Conservation (phyloP, 2,329 filamentous ascomycete genomes). For the Rachicladosporium sp. region DNA sequence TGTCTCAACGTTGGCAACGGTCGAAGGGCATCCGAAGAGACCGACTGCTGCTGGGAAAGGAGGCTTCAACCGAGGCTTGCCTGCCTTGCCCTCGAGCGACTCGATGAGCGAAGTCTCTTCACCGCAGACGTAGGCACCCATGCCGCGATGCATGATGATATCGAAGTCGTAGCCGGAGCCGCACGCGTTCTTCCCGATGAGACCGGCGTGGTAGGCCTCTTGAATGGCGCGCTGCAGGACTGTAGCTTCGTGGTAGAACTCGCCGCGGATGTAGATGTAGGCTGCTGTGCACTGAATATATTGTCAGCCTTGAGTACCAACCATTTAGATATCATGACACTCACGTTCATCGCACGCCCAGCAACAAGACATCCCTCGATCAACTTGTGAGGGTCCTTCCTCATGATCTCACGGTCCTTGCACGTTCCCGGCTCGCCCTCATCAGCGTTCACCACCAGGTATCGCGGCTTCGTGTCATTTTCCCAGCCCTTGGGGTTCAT, state of each 20-base stretch:
- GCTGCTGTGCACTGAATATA: slow-evolving; percentile 62
- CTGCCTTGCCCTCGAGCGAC: slow-evolving; percentile 94
- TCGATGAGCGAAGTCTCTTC: slow-evolving; percentile 98
- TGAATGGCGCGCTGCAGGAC: slow-evolving; percentile 92
- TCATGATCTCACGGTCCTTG: slow-evolving; percentile 99
- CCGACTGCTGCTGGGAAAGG: slow-evolving; percentile 96
- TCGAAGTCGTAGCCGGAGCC: slow-evolving; percentile 96
- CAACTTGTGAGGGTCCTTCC: slow-evolving; percentile 98
- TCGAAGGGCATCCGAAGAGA: slow-evolving; percentile 95
- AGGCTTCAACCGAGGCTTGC: slow-evolving; percentile 96
- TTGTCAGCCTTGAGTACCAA: too few species aligned
- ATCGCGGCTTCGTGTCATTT: slow-evolving; percentile 89
- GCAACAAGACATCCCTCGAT: slow-evolving; percentile 93
- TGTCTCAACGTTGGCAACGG: slow-evolving; percentile 96
- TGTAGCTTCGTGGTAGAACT: slow-evolving; percentile 92
- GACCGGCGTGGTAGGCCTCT: slow-evolving; percentile 85
- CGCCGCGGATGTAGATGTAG: slow-evolving; percentile 98
- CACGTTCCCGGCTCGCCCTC: slow-evolving; percentile 98
- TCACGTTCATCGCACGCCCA: slow-evolving; percentile 83
- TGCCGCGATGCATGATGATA: slow-evolving; percentile 90
- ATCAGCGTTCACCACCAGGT: slow-evolving; percentile 95
- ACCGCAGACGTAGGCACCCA: slow-evolving; percentile 94
- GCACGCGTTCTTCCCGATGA: slow-evolving; percentile 98
- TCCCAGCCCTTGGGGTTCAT: slow-evolving; percentile 99
- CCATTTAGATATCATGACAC: too few species aligned